A percentile compares a stretch with the other conserved stretches of the same genome.
These are phyloP conservation scores for Scheffersomyces illinoinensis DNA, from an alignment of 1,139 yeast genomes.

Conservation along the genomic window DNA sequence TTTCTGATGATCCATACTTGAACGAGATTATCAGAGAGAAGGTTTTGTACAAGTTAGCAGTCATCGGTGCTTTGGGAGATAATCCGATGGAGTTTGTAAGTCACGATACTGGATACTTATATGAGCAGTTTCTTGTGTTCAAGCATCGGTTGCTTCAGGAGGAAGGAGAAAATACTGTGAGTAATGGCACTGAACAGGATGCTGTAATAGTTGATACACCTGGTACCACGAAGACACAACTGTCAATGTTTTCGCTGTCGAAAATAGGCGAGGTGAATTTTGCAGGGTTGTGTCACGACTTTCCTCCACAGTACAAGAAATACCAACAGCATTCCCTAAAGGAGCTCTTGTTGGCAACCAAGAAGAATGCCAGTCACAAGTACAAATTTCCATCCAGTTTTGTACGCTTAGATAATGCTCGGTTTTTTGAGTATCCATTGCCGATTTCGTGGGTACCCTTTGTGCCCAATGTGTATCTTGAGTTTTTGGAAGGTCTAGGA, in stretches of 20 bases:
- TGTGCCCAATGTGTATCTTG: slow-evolving; percentile 24
- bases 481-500: slow-evolving; percentile 22
- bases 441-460: slow-evolving; percentile 47
- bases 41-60: slow-evolving; percentile 36
- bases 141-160: slow-evolving; percentile 25
- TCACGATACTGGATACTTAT: slow-evolving; percentile 29
- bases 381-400: slow-evolving; percentile 28
- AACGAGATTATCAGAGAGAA: slow-evolving; percentile 38
- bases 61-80: slow-evolving; percentile 40
- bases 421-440: slow-evolving; percentile 31
- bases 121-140: slow-evolving; percentile 35
- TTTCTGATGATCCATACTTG: slow-evolving; percentile 32
- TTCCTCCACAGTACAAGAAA: slow-evolving; percentile 22
- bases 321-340: slow-evolving; percentile 26
- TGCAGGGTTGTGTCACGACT: slow-evolving; percentile 6
- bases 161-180: slow-evolving; percentile 9
- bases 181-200: slow-evolving; percentile 3
- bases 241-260: slow-evolving; percentile 14
- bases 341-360: slow-evolving; percentile 25
- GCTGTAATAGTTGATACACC: not conserved
- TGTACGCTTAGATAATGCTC: slow-evolving; percentile 23
- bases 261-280: slow-evolving; percentile 25
- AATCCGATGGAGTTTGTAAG: slow-evolving; percentile 29
- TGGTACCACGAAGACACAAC: not conserved
- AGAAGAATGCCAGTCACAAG: slow-evolving; percentile 21